Base-by-base conservation (phyloP, 306 rosid genomes). In the Lathyrus tuberosus region DNA sequence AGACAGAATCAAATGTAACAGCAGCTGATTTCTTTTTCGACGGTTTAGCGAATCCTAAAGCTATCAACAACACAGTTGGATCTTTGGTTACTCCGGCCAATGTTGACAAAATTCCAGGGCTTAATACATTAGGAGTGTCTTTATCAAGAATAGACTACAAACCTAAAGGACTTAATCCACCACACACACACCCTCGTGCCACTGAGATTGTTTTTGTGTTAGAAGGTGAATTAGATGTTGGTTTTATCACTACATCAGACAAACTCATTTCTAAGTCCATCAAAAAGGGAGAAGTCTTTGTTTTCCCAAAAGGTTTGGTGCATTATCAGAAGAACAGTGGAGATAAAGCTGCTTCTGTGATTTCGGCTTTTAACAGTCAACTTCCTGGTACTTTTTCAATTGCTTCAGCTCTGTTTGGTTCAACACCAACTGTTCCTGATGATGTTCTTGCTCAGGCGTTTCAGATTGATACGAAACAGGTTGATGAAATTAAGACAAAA, bases 141-240 rank as follows among this genome's bases (percentile, higher is more conserved):
- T 42, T 79, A 11, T 70, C 89, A 3, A 78, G 84, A 16, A 85
- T 85, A 17, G 89, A 85, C 76, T 85, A 31, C 44, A 78, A 73
- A 37, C 63, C 84, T 4, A 78, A 74, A 3, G 89, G 89, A 8
- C 86, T 82, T 43, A 85, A 85, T 77, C 89, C 89, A 10, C 89
- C 89, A 1, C 89, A 85, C 60, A 85, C 89, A 0, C 89, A 85
- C 67, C 89, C 86, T 4, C 86, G 86, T 5, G 86, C 86, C 47
- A 85, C 89, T 0, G 86, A 85, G 70, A 20, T 77, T 12, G 75
- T 85, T 28, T 85, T 76, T 38, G 86, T 85, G 0, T 67, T 85
- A 71, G 86, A 85, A 13, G 84, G 86, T 11, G 49, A 82, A 71
- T 77, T 85, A 38, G 70, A 77, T 0, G 86, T 85, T 8, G 89